Evolutionary conservation across 257 asterid species (phyloP).

Genomic region (Haberlea rhodopensis): DNA sequence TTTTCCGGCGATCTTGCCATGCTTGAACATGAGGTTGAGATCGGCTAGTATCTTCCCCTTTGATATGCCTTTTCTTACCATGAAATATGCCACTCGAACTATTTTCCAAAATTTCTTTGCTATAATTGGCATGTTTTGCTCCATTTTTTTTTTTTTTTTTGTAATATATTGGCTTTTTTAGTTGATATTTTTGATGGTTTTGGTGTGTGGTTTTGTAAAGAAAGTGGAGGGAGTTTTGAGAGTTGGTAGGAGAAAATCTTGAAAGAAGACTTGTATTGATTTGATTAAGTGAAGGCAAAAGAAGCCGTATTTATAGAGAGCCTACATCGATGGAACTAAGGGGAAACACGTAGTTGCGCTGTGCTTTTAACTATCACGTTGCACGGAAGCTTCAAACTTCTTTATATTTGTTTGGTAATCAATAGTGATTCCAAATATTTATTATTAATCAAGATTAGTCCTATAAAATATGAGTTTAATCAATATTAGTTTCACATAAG

Average conservation of each 20-base stretch:
- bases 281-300: constrained; percentile 17
- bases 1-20: constrained; percentile 80
- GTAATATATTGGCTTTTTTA: not conserved
- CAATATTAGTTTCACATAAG: no score
- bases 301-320: constrained; percentile 42
- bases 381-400: no score
- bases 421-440: no score
- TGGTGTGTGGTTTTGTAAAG: no score
- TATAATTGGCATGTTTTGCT: constrained; percentile 56
- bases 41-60: constrained; percentile 60
- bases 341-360: no score
- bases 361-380: no score
- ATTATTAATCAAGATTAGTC: no score
- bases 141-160: no score
- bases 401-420: no score
- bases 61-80: constrained; percentile 70
- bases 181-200: not conserved
- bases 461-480: no score
- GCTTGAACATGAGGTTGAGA: constrained; percentile 61
- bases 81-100: constrained; percentile 51
- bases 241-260: constrained; percentile 5
- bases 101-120: constrained; percentile 74
- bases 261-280: constrained; percentile 19
- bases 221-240: constrained; percentile 1
- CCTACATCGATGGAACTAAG: constrained; percentile 7